A percentile compares a stretch with the other conserved stretches of the same genome.
Conservation (phyloP, 805 yeast genomes). For the Debaryomyces castellii region DNA sequence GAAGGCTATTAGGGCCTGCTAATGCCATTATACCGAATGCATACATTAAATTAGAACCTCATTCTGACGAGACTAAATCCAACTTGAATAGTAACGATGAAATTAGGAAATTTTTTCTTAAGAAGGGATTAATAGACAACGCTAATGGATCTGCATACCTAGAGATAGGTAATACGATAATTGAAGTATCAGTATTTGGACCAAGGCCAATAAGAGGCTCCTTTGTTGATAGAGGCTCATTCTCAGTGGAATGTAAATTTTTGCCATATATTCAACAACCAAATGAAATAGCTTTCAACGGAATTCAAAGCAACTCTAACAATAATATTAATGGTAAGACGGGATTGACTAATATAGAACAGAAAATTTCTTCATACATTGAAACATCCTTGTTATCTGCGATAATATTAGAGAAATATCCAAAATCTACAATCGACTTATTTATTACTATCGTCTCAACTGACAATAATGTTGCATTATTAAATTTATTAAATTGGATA, state of each 20-base stretch:
- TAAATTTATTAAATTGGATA: slow-evolving; percentile 49
- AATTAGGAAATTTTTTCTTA: slow-evolving; percentile 50
- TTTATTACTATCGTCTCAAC: slow-evolving; percentile 66
- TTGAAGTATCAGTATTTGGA: slow-evolving; percentile 77
- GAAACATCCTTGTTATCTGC: slow-evolving; percentile 53
- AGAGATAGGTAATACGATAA: slow-evolving; percentile 61
- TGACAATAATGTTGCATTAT: slow-evolving; percentile 27
- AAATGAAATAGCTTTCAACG: slow-evolving; percentile 27
- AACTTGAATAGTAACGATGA: slow-evolving; percentile 15
- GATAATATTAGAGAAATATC: slow-evolving; percentile 68
- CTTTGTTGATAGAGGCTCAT: slow-evolving; percentile 62
- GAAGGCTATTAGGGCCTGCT: slow-evolving; percentile 82
- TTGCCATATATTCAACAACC: slow-evolving; percentile 49
- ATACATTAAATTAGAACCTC: slow-evolving; percentile 9
- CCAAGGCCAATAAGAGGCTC: slow-evolving; percentile 84
- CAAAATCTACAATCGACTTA: slow-evolving; percentile 85
- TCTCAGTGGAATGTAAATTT: slow-evolving; percentile 60
- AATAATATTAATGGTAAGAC: slow-evolving; percentile 24
- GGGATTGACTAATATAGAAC: slow-evolving; percentile 39
- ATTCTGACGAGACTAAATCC: slow-evolving; percentile 11
- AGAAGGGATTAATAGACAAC: slow-evolving; percentile 65
- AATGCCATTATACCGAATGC: slow-evolving; percentile 47
- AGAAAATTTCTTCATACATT: slow-evolving; percentile 51
- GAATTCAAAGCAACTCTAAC: slow-evolving; percentile 14
- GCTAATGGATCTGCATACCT: slow-evolving; percentile 82